Percentiles rank a stretch among this genome's conserved stretches.
Evolutionary conservation across 495 filamentous ascomycete genomes (phyloP).

Genomic region (Penicillium diatomitis): DNA sequence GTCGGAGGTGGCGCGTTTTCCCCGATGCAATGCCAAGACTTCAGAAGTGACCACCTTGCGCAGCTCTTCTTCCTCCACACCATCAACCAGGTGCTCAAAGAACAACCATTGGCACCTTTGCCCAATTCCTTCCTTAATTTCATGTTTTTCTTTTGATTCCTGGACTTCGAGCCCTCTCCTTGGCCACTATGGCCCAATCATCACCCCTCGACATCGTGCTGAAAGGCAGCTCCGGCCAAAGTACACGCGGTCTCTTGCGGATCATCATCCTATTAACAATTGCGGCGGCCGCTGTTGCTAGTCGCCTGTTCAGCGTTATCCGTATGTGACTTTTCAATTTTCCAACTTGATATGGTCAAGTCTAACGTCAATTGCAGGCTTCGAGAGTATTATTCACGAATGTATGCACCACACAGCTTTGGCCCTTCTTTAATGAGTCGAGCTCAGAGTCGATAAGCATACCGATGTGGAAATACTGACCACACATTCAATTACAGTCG

Average conservation of each 20-base stretch:
- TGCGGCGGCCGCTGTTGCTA: slow-evolving; percentile 84
- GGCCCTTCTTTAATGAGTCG: slow-evolving; percentile 2
- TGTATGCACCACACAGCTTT: slow-evolving; percentile 50
- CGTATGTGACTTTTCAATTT: slow-evolving; percentile 46
- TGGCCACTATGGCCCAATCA: slow-evolving; percentile 46
- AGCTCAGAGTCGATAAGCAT: slow-evolving; percentile 2
- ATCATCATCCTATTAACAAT: slow-evolving; percentile 89
- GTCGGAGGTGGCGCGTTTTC: slow-evolving; percentile 24
- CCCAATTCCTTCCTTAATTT: slow-evolving; percentile 27
- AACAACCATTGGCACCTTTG: slow-evolving; percentile 23
- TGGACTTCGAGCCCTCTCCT: slow-evolving; percentile 27
- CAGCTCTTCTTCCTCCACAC: slow-evolving; percentile 30
- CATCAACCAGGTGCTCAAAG: slow-evolving; percentile 6
- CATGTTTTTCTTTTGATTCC: slow-evolving; percentile 19
- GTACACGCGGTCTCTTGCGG: slow-evolving; percentile 76
- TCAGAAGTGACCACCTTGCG: slow-evolving; percentile 42
- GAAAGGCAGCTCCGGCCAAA: slow-evolving; percentile 59
- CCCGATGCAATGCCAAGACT: slow-evolving; percentile 21
- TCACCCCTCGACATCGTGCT: slow-evolving; percentile 48
- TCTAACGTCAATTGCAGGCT: slow-evolving; percentile 47
- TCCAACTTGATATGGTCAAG: not conserved
- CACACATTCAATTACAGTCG: slow-evolving; percentile 50
- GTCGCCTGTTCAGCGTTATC: slow-evolving; percentile 96
- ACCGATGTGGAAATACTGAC: slow-evolving; percentile 13
- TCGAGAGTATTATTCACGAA: slow-evolving; percentile 99